Evolutionary conservation across 306 rosid genomes (phyloP).

Genomic region (Sophora flavescens): DNA sequence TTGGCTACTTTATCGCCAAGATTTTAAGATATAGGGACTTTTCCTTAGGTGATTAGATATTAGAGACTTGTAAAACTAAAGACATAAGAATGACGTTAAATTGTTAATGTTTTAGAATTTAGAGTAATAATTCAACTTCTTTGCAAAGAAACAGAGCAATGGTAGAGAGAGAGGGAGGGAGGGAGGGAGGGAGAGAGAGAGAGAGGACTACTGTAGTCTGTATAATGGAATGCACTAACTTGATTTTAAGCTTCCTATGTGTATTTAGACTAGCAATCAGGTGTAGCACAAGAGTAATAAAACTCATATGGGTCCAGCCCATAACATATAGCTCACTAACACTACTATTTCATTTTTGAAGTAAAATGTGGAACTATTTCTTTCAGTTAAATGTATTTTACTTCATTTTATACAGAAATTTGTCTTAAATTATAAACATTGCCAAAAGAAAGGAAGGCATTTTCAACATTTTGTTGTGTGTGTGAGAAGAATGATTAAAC

Average conservation of each 20-base stretch:
- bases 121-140: too few species aligned
- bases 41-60: not conserved
- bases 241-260: slow-evolving; percentile 7
- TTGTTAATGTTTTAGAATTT: not conserved
- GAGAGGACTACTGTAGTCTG: not conserved
- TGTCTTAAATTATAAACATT: not conserved
- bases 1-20: not conserved
- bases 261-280: slow-evolving; percentile 11
- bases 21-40: not conserved
- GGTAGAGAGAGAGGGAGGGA: too few species aligned
- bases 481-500: not conserved
- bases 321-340: not conserved
- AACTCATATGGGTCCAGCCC: not conserved
- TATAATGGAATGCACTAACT: slow-evolving; percentile 8
- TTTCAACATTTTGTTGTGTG: not conserved
- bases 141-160: too few species aligned
- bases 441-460: not conserved
- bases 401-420: slow-evolving; percentile 5
- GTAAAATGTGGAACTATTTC: slow-evolving; percentile 7
- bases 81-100: not conserved
- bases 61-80: slow-evolving; percentile 7
- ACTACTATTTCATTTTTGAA: not conserved
- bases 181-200: not conserved
- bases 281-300: not conserved
- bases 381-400: slow-evolving; percentile 1